Evolutionary conservation across 768 basidiomycete genomes (phyloP).

Genomic region (Crepidotus variabilis): DNA sequence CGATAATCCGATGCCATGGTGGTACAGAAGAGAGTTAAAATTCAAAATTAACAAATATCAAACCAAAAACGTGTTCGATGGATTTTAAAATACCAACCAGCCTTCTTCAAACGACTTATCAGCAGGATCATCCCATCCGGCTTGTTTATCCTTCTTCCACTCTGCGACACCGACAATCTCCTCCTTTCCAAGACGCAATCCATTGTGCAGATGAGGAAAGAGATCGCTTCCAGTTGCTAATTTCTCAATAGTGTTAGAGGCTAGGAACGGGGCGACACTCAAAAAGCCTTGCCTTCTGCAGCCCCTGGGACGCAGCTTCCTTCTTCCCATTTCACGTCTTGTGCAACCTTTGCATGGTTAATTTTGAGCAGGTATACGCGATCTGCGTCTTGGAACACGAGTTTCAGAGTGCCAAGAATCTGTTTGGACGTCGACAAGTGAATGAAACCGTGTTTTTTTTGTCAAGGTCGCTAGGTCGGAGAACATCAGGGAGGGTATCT

Average conservation of each 20-base stretch:
- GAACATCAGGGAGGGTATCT: conserved; percentile 35
- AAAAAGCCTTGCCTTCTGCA: conserved; percentile 5
- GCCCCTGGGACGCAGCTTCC: conserved; percentile 24
- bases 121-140: conserved; percentile 17
- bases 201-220: conserved; percentile 56
- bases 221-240: conserved; percentile 39
- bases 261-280: conserved; percentile 8
- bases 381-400: conserved; percentile 39
- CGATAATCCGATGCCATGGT: conserved; percentile 11
- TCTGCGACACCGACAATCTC: conserved; percentile 40
- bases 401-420: conserved; percentile 39
- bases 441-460: conserved; percentile 39
- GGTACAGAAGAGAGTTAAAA: background rate
- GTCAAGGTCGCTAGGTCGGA: conserved; percentile 52
- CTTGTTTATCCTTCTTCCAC: conserved; percentile 14
- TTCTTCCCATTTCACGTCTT: conserved; percentile 46
- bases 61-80: too few species aligned
- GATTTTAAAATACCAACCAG: conserved; percentile 25
- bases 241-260: conserved; percentile 16
- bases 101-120: conserved; percentile 15
- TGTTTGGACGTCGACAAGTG: conserved; percentile 55
- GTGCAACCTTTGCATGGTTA: conserved; percentile 33
- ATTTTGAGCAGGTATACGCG: conserved; percentile 41
- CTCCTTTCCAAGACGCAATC: conserved; percentile 34
- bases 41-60: too few species aligned